Conservation (phyloP, 148 eudicot genomes). For the Dysphania ambrosioides region DNA sequence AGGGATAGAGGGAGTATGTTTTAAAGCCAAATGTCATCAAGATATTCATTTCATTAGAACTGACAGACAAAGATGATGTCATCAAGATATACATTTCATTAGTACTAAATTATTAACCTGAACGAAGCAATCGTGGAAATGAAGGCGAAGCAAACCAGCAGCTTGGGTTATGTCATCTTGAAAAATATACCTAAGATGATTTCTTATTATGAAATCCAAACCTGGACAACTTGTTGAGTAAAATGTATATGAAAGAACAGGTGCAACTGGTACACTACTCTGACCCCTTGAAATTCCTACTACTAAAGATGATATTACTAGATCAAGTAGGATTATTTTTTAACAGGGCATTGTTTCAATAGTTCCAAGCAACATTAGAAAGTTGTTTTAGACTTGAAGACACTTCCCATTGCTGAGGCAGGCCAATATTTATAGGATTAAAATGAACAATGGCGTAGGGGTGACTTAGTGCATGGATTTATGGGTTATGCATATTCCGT, state of each 20-base stretch:
- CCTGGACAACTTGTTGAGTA: slow-evolving; percentile 37
- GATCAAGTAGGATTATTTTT: background rate
- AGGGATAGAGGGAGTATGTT: too few species aligned
- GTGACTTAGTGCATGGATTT: too few species aligned
- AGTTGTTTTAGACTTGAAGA: background rate
- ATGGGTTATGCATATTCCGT: too few species aligned
- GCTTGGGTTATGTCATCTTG: slow-evolving; percentile 37
- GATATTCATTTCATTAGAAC: too few species aligned
- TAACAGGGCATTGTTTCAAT: slow-evolving; percentile 7
- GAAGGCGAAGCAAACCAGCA: slow-evolving; percentile 52
- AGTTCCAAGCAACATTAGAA: background rate
- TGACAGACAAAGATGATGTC: too few species aligned
- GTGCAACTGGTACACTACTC: slow-evolving; percentile 18
- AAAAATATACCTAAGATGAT: slow-evolving; percentile 33
- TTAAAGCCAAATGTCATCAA: too few species aligned
- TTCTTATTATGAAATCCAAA: slow-evolving; percentile 36
- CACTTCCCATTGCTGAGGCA: too few species aligned
- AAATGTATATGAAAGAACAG: slow-evolving; percentile 38
- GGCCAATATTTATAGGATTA: slow-evolving; percentile 17
- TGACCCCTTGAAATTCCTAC: slow-evolving; percentile 5
- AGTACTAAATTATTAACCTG: slow-evolving; percentile 27
- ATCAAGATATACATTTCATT: too few species aligned
- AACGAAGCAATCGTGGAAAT: slow-evolving; percentile 59
- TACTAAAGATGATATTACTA: slow-evolving; percentile 9
- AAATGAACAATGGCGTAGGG: background rate